Conservation (phyloP, 148 eudicot genomes). For the Arbutus unedo region DNA sequence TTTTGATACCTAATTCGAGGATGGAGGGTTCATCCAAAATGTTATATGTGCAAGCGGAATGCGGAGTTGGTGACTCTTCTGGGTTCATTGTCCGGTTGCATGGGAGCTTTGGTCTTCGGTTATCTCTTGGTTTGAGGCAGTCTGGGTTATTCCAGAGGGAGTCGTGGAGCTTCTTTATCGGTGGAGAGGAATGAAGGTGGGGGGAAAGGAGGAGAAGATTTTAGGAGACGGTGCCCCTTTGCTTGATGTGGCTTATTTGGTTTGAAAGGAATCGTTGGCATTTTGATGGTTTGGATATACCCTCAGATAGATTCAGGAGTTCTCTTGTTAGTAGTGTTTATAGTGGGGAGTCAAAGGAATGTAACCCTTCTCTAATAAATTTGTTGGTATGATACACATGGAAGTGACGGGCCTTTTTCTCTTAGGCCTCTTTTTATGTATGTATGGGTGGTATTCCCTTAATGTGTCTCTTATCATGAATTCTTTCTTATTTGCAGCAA, state of each 20-base stretch:
- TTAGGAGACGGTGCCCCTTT: neutral
- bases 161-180: neutral
- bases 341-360: neutral
- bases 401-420: neutral
- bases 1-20: neutral
- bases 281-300: neutral
- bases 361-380: neutral
- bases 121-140: neutral
- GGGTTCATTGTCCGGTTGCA: neutral
- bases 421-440: neutral
- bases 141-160: neutral
- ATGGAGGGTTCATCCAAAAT: neutral
- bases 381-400: neutral
- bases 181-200: neutral
- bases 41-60: neutral
- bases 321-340: neutral
- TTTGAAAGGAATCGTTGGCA: neutral
- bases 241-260: neutral
- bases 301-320: neutral
- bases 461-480: neutral
- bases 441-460: neutral
- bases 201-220: too few relatives aligned
- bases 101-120: neutral
- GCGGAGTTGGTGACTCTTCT: neutral
- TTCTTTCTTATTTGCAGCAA: neutral